Percentiles rank a stretch among this genome's conserved stretches.
These are phyloP conservation scores for Arabidopsis thaliana DNA, from an alignment of 345 rosid genomes.

Conservation along the genomic window TAIR10.1 NC_003070.9:25420501-25421000, in stretches of 20 bases:
- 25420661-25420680: neutral
- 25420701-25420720: slow-evolving; percentile 36
- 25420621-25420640: neutral
- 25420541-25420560: neutral
- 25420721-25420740: slow-evolving; percentile 5
- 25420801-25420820: slow-evolving; percentile 26
- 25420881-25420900: slow-evolving; percentile 25
- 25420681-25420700: slow-evolving; percentile 18
- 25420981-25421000: slow-evolving; percentile 21
- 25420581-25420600: neutral
- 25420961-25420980: slow-evolving; percentile 7
- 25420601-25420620: neutral
- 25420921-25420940: slow-evolving; percentile 26
- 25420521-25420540: neutral
- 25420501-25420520: slow-evolving; percentile 29
- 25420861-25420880: slow-evolving; percentile 26
- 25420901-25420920: neutral
- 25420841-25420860: slow-evolving; percentile 22
- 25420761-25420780: neutral
- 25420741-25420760: slow-evolving; percentile 13
- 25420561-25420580: neutral
- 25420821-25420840: slow-evolving; percentile 7
- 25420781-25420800: slow-evolving; percentile 22
- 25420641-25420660: slow-evolving; percentile 23
- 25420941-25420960: slow-evolving; percentile 27